Base-by-base conservation (phyloP, 306 rosid genomes). In the Citrullus amarus region DNA sequence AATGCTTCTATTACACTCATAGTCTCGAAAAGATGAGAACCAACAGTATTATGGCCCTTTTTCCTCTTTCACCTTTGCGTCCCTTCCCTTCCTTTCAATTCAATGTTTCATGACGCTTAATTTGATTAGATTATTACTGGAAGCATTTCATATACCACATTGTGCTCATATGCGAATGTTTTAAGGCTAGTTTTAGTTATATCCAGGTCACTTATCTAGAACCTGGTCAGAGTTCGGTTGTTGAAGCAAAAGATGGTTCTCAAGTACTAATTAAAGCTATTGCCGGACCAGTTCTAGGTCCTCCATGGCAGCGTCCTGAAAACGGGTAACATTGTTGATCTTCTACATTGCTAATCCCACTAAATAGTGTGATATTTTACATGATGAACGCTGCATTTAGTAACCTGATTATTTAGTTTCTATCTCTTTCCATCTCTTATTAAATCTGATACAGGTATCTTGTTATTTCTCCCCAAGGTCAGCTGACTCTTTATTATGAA, bases 251-350 rank as follows among this genome's bases (percentile, higher is more conserved):
- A 54, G 60, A 79, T 73, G 95, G 95, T 82, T 87, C 86, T 28
- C 80, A 84, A 79, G 79, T 90, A 76, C 79, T 78, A 77, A 86
- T 94, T 50, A 87, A 81, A 84, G 98, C 97, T 67, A 94, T 97
- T 15, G 92, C 90, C 34, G 98, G 97, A 81, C 96, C 97, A 68
- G 92, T 92, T 80, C 93, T 94, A 61, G 97, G 98, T 86, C 97
- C 97, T 84, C 97, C 97, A 51, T 92, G 98, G 98, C 98, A 92
- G 88, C 91, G 93, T 67, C 96, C 98, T 38, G 96, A 94, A 80
- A 94, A 94, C 48, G 97, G 98, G 98, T 94, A 89, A 72, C 83
- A 44, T 30, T 79, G 50, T 72, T 59, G 82, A 75, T 82, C 67
- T 15, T 22, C 67, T 70, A 12, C 76, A 43, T 20, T 70, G n/a